Evolutionary conservation across 352 stramenopile species (phyloP), one percentile per base, ranked within the genome.

Genomic region (Phytophthora ohioensis): DNA sequence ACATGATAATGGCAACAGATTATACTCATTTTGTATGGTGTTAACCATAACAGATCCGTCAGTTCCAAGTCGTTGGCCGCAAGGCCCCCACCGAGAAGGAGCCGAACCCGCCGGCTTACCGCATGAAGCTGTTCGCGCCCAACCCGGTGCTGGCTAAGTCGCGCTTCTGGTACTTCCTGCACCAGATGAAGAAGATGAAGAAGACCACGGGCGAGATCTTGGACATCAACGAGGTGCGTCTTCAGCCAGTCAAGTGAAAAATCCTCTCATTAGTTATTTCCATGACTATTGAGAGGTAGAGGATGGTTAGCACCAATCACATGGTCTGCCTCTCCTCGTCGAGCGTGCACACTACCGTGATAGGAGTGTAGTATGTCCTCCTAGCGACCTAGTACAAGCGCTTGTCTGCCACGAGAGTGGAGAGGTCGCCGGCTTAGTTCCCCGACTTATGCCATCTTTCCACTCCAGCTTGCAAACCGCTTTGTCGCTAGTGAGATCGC

Each of bases 151-250:
- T 98, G 64, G 98, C 98, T 72, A 99, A 99, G 91, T 99, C 97
- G 65, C 98, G 98, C 82, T 99, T 99, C 93, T 99, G 98, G 98
- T 99, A 99, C 91, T 99, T 99, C 89, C 96, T 99, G 79, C 98
- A 99, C 85, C 97, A 99, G 91, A 99, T 99, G 91, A 96, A 98
- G 77, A 99, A 99, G 93, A 99, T 99, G 98, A 99, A 99, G 96
- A 99, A 99, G 94, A 99, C 97, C 60, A 99, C 98, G 55, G 98
- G 98, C 81, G 98, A 99, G 86, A 99, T 99, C 82, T 86, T 99
- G 58, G 96, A 99, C 85, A 87, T 99, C 71, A 98, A 99, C 80
- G 98, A 99, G 92, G 92, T 98, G 67, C 75, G 88, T 92, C 78
- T 57, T 62, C 64, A 67, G 8, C 46, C 15, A 42, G 30, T 57